Conservation (phyloP, 129 eudicot genomes). For the Chrysanthemum makinoi region DNA sequence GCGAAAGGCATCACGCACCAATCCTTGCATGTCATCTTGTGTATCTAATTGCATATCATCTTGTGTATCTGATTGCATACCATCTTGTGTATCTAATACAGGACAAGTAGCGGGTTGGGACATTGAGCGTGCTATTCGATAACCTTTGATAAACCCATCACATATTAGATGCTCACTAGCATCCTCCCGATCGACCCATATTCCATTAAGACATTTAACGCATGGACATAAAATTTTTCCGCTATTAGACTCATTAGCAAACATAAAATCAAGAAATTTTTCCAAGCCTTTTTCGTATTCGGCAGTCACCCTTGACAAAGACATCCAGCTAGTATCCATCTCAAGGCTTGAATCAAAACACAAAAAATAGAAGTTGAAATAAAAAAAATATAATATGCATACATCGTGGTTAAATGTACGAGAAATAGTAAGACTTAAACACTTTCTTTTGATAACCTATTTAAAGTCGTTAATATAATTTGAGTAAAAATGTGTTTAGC, state of each 20-base stretch:
- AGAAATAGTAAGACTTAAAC: neutral
- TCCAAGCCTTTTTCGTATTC: slow-evolving; percentile 13
- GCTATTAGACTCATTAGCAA: neutral
- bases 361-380: neutral
- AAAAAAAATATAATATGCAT: neutral
- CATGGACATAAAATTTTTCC: neutral
- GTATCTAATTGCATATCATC: slow-evolving; percentile 4
- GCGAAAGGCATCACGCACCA: neutral
- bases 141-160: slow-evolving; percentile 6
- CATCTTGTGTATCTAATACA: neutral
- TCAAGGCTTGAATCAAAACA: neutral
- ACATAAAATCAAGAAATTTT: slow-evolving; percentile 17
- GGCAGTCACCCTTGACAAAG: slow-evolving; percentile 12
- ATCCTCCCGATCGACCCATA: neutral
- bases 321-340: slow-evolving; percentile 26
- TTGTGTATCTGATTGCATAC: too few relatives aligned
- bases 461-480: too few relatives aligned
- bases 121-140: neutral
- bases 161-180: neutral
- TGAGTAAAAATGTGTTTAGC: too few relatives aligned
- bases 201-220: neutral
- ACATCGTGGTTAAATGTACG: neutral
- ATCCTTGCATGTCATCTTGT: slow-evolving; percentile 8
- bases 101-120: neutral
- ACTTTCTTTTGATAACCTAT: too few relatives aligned